phyloP scores from a whole-genome alignment of 306 rosid species.

The Vachellia pachyceras region DNA sequence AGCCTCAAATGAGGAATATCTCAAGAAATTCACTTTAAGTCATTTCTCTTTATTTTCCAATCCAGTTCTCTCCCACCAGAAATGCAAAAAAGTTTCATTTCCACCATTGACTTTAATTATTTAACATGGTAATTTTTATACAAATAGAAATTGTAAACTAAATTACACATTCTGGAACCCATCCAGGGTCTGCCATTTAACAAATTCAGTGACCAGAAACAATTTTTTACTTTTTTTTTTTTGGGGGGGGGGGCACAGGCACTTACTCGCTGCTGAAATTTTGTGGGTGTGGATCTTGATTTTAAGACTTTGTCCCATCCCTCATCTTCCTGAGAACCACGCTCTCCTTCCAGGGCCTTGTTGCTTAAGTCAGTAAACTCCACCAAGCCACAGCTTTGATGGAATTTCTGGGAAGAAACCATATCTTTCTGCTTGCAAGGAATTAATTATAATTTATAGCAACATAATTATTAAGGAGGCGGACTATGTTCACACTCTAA shows the following conservation, averaged over 20 bases:
- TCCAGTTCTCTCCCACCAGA: neutral
- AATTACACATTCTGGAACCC: neutral
- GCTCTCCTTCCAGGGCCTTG: slow-evolving; percentile 48
- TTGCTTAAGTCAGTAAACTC: slow-evolving; percentile 52
- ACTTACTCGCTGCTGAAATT: slow-evolving; percentile 60
- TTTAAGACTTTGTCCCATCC: slow-evolving; percentile 44
- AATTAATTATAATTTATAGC: slow-evolving; percentile 10
- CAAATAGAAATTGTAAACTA: neutral
- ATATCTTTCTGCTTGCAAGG: slow-evolving; percentile 27
- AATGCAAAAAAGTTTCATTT: slow-evolving; percentile 2
- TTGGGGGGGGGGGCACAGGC: neutral
- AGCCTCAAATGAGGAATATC: neutral
- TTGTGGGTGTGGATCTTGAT: slow-evolving; percentile 51
- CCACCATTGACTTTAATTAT: slow-evolving; percentile 29
- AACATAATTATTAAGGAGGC: neutral
- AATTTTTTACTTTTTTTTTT: too few relatives aligned
- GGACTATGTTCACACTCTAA: neutral
- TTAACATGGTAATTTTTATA: slow-evolving; percentile 17
- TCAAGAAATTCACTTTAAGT: slow-evolving; percentile 15
- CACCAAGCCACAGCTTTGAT: slow-evolving; percentile 50
- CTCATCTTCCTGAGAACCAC: slow-evolving; percentile 49
- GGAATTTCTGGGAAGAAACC: slow-evolving; percentile 58
- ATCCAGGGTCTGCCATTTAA: slow-evolving; percentile 3
- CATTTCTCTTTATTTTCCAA: neutral
- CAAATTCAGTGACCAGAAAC: slow-evolving; percentile 1